These are phyloP conservation scores for Chalciporus piperatus DNA, from an alignment of 768 basidiomycete species.

Conservation along the genomic window DNA sequence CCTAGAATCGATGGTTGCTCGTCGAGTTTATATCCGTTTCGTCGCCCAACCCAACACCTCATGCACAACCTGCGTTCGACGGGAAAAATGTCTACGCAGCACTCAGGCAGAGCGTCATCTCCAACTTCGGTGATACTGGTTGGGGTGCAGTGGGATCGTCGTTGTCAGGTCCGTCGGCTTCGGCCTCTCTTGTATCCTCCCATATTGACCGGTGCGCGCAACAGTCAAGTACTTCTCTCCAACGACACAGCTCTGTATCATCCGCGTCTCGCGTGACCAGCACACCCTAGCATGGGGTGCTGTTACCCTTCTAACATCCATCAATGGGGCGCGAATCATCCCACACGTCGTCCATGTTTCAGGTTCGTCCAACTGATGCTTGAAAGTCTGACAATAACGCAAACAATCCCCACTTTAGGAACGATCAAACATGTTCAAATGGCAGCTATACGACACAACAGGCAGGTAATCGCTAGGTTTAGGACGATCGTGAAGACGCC, in stretches of 20 bases:
- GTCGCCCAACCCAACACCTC: constrained; percentile 6
- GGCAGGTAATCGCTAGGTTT: constrained; percentile 66
- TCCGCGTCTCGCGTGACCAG: constrained; percentile 81
- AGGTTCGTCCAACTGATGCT: constrained; percentile 44
- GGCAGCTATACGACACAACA: constrained; percentile 72
- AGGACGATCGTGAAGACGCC: constrained; percentile 51
- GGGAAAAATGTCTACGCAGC: constrained; percentile 68
- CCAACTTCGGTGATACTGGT: constrained; percentile 80
- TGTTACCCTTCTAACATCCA: constrained; percentile 61
- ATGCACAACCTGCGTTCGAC: constrained; percentile 36
- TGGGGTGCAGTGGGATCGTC: constrained; percentile 80
- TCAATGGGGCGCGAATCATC: constrained; percentile 59
- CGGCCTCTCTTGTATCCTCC: neutral
- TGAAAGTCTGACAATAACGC: neutral
- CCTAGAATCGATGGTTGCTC: constrained; percentile 84
- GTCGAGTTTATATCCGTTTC: constrained; percentile 71
- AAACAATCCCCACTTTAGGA: constrained; percentile 42
- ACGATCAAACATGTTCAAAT: constrained; percentile 85
- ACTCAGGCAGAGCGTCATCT: constrained; percentile 63
- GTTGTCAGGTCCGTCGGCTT: constrained; percentile 53
- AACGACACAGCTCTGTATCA: constrained; percentile 77
- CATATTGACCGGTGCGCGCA: neutral
- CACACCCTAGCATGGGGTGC: constrained; percentile 80
- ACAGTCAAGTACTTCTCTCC: constrained; percentile 89
- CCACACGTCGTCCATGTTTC: constrained; percentile 81